Evolutionary conservation across 176 grass and related monocot genomes (phyloP), one percentile per base, ranked within the genome.

Genomic region (Bolboschoenus planiculmis): DNA sequence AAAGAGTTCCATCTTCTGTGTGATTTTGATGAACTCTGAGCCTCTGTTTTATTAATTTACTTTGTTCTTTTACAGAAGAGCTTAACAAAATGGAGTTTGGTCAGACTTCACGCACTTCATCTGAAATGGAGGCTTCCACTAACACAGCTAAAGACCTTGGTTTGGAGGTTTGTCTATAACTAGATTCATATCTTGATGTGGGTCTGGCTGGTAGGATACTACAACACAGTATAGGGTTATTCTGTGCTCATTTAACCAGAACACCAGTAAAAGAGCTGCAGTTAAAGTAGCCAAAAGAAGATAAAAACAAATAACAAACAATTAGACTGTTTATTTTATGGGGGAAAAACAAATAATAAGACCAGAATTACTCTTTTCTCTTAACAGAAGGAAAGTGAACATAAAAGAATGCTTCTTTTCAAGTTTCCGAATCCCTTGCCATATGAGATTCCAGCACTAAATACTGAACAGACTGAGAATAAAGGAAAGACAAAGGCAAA

Each of bases 381-480:
- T 85, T 81, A 60, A 40, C 81, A 90, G 83, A 87, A 87, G 56
- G 30, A 80, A 30, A 84, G 68, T 66, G 56, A 80, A 29, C 70
- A 86, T 78, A 65, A 80, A 81, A 85, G 79, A 86, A 86, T 92
- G 87, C 79, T 94, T 83, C 70, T 94, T 61, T 94, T 94, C 83
- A 88, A 94, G 83, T 42, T 94, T 43, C 92, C 92, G 18, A 91
- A 87, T 78, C 84, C 85, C 63, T 86, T 94, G 62, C 92, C 92
- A 40, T 64, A 78, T 15, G 81, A 81, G 55, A 33, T 44, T 44
- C 37, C 8, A 1, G 36, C 34, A 61, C 11, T 2, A 73, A 43
- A 77, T 31, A 42, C 47, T 92, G 21, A 87, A 78, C 80, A 39
- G 33, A 59, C 77, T 79, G 59, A 78, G 51, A 87, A 46, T 70